These are phyloP conservation scores for Boletus reticuloceps DNA, from an alignment of 768 basidiomycete species.

Conservation along the genomic window DNA sequence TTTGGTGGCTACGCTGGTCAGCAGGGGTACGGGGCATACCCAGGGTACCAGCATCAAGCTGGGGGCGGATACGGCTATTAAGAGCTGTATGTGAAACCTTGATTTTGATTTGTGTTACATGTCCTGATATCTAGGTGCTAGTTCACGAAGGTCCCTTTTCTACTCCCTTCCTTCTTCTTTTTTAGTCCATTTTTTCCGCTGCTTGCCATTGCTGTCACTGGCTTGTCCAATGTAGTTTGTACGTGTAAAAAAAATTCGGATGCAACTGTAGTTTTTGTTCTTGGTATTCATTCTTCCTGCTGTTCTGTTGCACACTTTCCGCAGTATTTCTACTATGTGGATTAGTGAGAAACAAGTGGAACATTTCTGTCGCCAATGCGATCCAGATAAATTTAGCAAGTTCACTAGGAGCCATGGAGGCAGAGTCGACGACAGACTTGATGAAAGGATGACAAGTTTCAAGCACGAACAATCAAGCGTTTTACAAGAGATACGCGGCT, in stretches of 20 bases:
- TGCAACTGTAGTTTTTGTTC: background rate
- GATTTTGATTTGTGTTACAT: too few species aligned
- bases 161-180: background rate
- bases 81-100: background rate
- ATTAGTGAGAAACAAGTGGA: constrained; percentile 6
- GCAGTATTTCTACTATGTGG: background rate
- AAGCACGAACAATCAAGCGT: background rate
- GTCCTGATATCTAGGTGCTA: background rate
- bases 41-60: constrained; percentile 25
- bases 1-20: constrained; percentile 13
- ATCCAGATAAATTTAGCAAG: too few species aligned
- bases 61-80: constrained; percentile 30
- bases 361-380: too few species aligned
- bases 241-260: constrained; percentile 20
- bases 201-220: background rate
- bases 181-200: background rate
- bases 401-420: too few species aligned
- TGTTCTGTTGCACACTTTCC: background rate
- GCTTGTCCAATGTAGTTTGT: constrained; percentile 10
- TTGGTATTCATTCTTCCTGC: background rate
- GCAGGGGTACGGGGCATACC: constrained; percentile 24
- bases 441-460: background rate
- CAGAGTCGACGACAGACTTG: too few species aligned
- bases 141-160: background rate
- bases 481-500: background rate